Percentiles rank a stretch among this genome's conserved stretches.
These are phyloP conservation scores for Phytophthora lateralis DNA, from an alignment of 352 stramenopile species.

Conservation along the genomic window DNA sequence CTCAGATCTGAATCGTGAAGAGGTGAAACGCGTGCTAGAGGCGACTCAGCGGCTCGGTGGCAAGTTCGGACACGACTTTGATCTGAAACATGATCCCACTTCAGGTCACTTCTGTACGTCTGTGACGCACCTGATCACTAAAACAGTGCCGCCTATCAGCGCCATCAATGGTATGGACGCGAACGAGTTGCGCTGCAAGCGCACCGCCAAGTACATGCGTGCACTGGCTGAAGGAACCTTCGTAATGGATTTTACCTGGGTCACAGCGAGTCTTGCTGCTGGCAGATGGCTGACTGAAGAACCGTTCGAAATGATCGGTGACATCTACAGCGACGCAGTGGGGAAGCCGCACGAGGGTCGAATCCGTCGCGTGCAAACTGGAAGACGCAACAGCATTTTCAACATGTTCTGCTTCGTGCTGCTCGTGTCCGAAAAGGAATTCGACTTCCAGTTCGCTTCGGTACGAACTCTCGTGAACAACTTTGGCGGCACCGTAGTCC, in stretches of 20 bases:
- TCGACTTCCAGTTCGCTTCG: slow-evolving; percentile 76
- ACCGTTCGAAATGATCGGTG: slow-evolving; percentile 76
- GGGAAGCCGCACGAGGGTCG: slow-evolving; percentile 75
- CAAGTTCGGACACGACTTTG: slow-evolving; percentile 77
- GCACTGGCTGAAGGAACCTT: slow-evolving; percentile 74
- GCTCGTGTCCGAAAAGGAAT: slow-evolving; percentile 67
- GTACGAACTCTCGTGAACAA: slow-evolving; percentile 65
- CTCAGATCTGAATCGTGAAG: slow-evolving; percentile 60
- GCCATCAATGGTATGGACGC: slow-evolving; percentile 2
- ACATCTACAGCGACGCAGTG: slow-evolving; percentile 78
- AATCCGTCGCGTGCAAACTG: slow-evolving; percentile 50
- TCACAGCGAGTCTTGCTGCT: slow-evolving; percentile 64
- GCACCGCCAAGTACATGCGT: slow-evolving; percentile 88
- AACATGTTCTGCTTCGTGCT: slow-evolving; percentile 75
- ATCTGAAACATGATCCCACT: slow-evolving; percentile 54
- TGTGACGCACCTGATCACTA: slow-evolving; percentile 82
- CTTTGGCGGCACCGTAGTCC: slow-evolving; percentile 66
- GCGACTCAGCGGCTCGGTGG: slow-evolving; percentile 68
- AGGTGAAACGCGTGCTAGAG: slow-evolving; percentile 58
- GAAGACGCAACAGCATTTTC: slow-evolving; percentile 79
- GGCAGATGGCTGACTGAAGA: slow-evolving; percentile 73
- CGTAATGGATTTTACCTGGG: slow-evolving; percentile 81
- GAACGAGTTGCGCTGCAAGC: slow-evolving; percentile 63
- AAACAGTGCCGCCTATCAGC: slow-evolving; percentile 43
- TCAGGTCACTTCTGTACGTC: slow-evolving; percentile 53